These are phyloP conservation scores for Hypoxylon lienhwacheense DNA, from an alignment of 495 filamentous ascomycete species.

Conservation along the genomic window DNA sequence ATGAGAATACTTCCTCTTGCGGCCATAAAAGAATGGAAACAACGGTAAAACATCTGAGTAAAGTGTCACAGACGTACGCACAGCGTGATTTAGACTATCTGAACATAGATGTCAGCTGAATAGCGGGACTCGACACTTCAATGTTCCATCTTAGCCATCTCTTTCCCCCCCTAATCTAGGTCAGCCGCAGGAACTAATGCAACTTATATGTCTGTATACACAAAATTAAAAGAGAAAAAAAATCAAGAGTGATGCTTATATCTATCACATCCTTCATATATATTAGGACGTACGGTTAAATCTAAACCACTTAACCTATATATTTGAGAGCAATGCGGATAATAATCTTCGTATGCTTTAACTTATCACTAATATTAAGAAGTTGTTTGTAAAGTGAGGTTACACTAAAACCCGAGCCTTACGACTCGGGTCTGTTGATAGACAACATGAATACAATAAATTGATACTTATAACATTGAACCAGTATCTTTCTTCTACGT, in stretches of 20 bases:
- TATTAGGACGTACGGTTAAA: constrained; percentile 5
- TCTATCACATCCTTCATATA: constrained; percentile 5
- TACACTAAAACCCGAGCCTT: too few species aligned
- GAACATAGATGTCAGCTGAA: constrained; percentile 11
- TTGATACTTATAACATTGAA: too few species aligned
- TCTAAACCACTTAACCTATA: too few species aligned
- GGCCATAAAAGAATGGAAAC: background rate
- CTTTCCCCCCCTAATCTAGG: constrained; percentile 20
- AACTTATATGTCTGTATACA: constrained; percentile 15
- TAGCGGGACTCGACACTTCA: background rate
- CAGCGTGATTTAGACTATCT: constrained; percentile 7
- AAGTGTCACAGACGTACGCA: constrained; percentile 11
- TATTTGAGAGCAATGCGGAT: too few species aligned
- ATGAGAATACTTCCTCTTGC: background rate
- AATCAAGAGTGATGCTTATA: too few species aligned
- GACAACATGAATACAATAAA: too few species aligned
- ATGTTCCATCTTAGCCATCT: constrained; percentile 11
- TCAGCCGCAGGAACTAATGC: constrained; percentile 30
- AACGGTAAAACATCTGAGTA: background rate
- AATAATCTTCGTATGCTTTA: too few species aligned
- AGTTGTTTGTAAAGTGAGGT: too few species aligned
- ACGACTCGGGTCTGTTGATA: too few species aligned
- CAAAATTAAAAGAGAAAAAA: too few species aligned
- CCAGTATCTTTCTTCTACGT: too few species aligned
- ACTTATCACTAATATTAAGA: too few species aligned